Percentiles rank a stretch among this genome's conserved stretches.
phyloP scores from a whole-genome alignment of 495 filamentous ascomycete genomes.

The Astrocystis sublimbata region DNA sequence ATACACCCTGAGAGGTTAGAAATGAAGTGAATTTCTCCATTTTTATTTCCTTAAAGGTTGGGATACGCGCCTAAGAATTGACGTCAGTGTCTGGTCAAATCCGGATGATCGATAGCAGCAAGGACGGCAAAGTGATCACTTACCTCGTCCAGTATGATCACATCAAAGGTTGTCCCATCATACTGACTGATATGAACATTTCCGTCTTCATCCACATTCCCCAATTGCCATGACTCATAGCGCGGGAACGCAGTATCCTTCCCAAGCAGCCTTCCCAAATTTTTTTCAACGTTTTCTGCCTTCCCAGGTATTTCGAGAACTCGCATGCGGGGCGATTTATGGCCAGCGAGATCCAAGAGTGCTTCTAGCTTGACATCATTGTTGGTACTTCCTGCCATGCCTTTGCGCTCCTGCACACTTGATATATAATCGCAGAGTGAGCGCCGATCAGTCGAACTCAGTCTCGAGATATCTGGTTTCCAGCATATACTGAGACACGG shows the following conservation, averaged over 20 bases:
- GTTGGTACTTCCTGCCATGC: conserved; percentile 5
- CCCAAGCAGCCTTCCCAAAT: conserved; percentile 15
- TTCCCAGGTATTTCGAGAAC: conserved; percentile 20
- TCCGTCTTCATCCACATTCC: conserved; percentile 8
- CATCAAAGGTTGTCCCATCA: conserved; percentile 15
- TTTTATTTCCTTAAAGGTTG: no score
- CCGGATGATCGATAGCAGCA: no score
- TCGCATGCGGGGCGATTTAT: conserved; percentile 28
- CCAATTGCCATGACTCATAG: conserved; percentile 6
- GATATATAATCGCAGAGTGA: no score
- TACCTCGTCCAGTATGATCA: conserved; percentile 7
- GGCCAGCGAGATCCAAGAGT: conserved; percentile 26
- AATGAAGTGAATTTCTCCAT: no score
- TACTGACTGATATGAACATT: background rate
- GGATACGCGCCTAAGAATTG: no score
- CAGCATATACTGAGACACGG: conserved; percentile 32
- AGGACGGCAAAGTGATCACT: no score
- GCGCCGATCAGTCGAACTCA: conserved; percentile 10
- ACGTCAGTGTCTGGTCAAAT: no score
- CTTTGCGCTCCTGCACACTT: no score
- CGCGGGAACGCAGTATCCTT: conserved; percentile 23
- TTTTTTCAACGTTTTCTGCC: background rate
- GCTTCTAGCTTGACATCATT: conserved; percentile 21
- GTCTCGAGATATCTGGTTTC: conserved; percentile 38
- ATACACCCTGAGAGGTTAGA: no score